Conservation (phyloP, 169 alveolate genomes). For the Eimeria sp. region DNA sequence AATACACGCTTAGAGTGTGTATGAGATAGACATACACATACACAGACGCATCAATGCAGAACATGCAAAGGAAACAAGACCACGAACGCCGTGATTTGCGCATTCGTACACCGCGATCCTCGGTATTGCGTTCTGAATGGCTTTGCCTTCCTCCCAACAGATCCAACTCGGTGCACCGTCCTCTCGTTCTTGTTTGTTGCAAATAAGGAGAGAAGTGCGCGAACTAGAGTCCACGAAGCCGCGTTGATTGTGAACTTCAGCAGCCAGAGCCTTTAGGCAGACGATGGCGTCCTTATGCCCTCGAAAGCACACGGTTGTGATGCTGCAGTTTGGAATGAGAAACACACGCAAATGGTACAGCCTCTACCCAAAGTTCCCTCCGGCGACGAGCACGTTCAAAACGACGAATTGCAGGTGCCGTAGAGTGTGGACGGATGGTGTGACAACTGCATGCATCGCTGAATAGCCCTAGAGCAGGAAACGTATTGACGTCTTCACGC, state of each 20-base stretch:
- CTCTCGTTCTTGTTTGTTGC: neutral
- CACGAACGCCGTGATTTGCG: neutral
- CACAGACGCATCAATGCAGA: neutral
- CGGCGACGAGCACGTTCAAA: neutral
- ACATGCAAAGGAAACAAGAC: neutral
- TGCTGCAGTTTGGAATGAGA: neutral
- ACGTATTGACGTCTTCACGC: neutral
- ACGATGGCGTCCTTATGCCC: neutral
- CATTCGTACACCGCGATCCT: conserved; percentile 36
- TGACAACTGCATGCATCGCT: neutral
- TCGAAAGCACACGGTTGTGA: conserved; percentile 45
- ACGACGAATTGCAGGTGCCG: neutral
- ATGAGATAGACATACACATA: neutral
- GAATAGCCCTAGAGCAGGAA: neutral
- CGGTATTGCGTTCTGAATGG: neutral
- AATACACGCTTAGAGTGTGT: neutral
- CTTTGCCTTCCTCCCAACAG: conserved; percentile 10
- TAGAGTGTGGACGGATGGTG: neutral
- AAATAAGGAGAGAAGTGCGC: conserved; percentile 20
- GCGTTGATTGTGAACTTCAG: neutral
- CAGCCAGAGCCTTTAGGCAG: conserved; percentile 30
- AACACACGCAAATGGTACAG: neutral
- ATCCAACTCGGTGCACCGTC: conserved; percentile 27
- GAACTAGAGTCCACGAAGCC: neutral
- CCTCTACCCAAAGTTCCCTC: neutral